A percentile compares a stretch with the other conserved stretches of the same genome.
phyloP scores from a whole-genome alignment of 441 rosid species.

The Raphanus hybrid region DNA sequence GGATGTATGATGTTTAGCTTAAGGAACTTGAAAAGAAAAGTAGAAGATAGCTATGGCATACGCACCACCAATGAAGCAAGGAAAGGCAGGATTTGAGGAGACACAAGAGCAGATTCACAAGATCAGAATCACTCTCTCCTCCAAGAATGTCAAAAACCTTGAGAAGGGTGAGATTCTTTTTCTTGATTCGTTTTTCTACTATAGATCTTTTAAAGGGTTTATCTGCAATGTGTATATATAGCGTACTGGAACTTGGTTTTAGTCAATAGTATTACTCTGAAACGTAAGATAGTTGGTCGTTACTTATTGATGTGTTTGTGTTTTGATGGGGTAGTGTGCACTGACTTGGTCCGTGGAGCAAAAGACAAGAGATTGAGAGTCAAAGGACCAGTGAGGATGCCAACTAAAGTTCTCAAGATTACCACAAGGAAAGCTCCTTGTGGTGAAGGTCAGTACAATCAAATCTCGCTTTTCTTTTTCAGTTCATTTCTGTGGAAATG shows the following conservation, averaged over 20 bases:
- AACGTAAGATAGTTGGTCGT: too few relatives aligned
- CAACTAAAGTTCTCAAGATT: constrained; percentile 56
- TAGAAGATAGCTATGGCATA: neutral
- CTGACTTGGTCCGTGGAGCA: constrained; percentile 57
- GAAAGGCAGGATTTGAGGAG: constrained; percentile 9
- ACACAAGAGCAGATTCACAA: constrained; percentile 1
- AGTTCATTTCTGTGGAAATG: neutral
- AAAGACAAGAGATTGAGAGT: constrained; percentile 51
- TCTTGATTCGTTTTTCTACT: too few relatives aligned
- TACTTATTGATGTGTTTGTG: neutral
- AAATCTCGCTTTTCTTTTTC: neutral
- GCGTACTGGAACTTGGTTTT: too few relatives aligned
- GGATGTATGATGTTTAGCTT: neutral
- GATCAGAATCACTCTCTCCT: constrained; percentile 25
- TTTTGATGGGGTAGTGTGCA: constrained; percentile 44
- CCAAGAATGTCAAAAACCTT: constrained; percentile 16
- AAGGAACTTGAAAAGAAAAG: neutral
- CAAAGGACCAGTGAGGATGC: constrained; percentile 62
- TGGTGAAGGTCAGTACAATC: constrained; percentile 52
- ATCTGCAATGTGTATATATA: too few relatives aligned
- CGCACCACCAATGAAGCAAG: constrained; percentile 39
- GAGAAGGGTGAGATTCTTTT: constrained; percentile 8
- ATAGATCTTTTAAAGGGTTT: too few relatives aligned
- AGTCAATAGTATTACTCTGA: too few relatives aligned
- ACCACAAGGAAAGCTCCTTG: constrained; percentile 61